Conservation (phyloP, 257 asterid genomes). For the Plantago ovata region DNA sequence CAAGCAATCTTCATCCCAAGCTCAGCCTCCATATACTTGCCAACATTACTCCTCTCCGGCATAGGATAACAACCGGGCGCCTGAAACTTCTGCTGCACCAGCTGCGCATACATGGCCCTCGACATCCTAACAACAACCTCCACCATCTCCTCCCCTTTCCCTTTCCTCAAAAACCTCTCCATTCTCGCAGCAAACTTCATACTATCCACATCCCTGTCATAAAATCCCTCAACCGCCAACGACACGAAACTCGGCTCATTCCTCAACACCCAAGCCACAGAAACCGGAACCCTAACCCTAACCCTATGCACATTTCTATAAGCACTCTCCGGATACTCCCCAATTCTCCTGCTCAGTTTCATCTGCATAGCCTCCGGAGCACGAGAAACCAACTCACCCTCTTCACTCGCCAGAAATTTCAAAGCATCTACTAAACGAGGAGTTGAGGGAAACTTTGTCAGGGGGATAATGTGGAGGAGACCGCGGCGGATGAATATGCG, state of each 20-base stretch:
- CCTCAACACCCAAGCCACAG: slow-evolving; percentile 76
- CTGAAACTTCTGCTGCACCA: slow-evolving; percentile 80
- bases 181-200: slow-evolving; percentile 78
- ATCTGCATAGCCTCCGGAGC: slow-evolving; percentile 63
- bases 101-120: slow-evolving; percentile 92
- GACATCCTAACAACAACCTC: slow-evolving; percentile 69
- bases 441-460: slow-evolving; percentile 30
- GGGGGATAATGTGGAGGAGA: slow-evolving; percentile 56
- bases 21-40: slow-evolving; percentile 71
- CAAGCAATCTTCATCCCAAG: slow-evolving; percentile 87
- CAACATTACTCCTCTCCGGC: slow-evolving; percentile 63
- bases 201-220: slow-evolving; percentile 82
- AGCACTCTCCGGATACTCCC: slow-evolving; percentile 65
- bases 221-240: slow-evolving; percentile 81
- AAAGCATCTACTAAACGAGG: slow-evolving; percentile 50
- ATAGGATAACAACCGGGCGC: slow-evolving; percentile 78
- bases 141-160: slow-evolving; percentile 71
- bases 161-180: slow-evolving; percentile 67
- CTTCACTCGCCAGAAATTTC: slow-evolving; percentile 28
- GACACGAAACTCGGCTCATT: slow-evolving; percentile 66
- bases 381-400: slow-evolving; percentile 19
- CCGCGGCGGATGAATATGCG: slow-evolving; percentile 82
- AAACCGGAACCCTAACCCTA: slow-evolving; percentile 61
- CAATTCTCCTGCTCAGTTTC: slow-evolving; percentile 57
- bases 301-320: slow-evolving; percentile 57